Evolutionary conservation across 75 land plant species (phyloP), one percentile per base, ranked within the genome.

Genomic region (Pseudotsuga menziesii): DNA sequence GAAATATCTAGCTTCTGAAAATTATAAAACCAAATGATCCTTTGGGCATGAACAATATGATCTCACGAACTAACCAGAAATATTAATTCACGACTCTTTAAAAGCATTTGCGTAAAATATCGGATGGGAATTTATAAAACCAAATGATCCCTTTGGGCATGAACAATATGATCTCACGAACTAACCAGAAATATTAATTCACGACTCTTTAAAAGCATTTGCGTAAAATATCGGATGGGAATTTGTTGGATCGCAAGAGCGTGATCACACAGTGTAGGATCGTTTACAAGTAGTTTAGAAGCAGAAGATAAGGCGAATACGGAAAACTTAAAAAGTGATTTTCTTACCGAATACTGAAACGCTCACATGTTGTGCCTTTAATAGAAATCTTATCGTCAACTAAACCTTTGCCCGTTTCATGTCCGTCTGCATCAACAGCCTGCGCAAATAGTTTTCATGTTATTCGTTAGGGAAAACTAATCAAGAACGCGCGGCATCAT

Each of bases 311-410:
- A 44, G 52, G 8, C 52, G 52, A 44, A 44, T 6, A 44, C 7
- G 8, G 52, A 69, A 36, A 23, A 52, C 20, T 23, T 26, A 61
- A 8, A 2, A 61, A 20, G 52, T 7, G 8, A 39, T 2, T 69
- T 39, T 69, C 41, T 69, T 69, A 69, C 72, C 72, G 72, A 41
- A 69, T 39, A 41, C 23, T 69, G 52, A 69, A 69, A 22, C 41
- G 72, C 41, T 69, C 48, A 23, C 72, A 69, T 69, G 20, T 41
- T 20, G 23, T 39, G 52, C 23, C 32, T 69, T 19, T 44, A 3
- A 6, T 9, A 39, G 36, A 41, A 41, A 69, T 69, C 41, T 20
- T 69, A 15, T 69, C n/a, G 11, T 35, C 72, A 69, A 17, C 52
- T 39, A 69, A 69, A 69, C 11, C 13, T 69, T 52, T 19, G 20